Conservation (phyloP, 2,329 filamentous ascomycete species). For the Lecanicillium sp. region DNA sequence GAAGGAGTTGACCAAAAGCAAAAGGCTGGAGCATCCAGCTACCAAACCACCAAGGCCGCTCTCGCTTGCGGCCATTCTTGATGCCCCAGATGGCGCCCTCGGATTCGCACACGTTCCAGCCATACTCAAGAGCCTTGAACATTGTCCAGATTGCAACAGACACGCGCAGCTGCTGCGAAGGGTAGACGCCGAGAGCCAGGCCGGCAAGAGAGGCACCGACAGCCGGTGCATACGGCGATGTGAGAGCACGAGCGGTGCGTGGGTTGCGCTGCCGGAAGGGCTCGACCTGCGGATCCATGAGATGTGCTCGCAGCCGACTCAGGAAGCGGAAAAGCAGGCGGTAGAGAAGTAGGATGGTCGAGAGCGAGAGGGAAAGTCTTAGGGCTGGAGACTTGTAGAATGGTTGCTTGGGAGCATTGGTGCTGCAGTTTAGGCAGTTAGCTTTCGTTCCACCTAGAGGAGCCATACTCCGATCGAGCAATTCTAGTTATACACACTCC, state of each 20-base stretch:
- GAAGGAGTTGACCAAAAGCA: slow-evolving; percentile 66
- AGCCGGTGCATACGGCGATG: slow-evolving; percentile 76
- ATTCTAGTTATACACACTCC: slow-evolving; percentile 37
- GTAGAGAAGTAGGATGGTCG: slow-evolving; percentile 80
- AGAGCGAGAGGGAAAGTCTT: slow-evolving; percentile 73
- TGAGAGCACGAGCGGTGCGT: slow-evolving; percentile 62
- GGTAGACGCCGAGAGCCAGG: slow-evolving; percentile 68
- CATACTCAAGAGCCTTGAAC: slow-evolving; percentile 76
- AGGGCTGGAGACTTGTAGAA: slow-evolving; percentile 60
- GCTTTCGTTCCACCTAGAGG: no score
- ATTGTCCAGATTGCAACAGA: slow-evolving; percentile 75
- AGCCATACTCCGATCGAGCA: no score
- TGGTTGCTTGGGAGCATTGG: slow-evolving; percentile 36
- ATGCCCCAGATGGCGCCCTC: slow-evolving; percentile 59
- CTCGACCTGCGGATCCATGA: slow-evolving; percentile 70
- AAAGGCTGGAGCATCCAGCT: slow-evolving; percentile 76
- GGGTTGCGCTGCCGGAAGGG: slow-evolving; percentile 82
- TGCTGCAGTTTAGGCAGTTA: slow-evolving; percentile 7
- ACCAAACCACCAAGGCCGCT: slow-evolving; percentile 73
- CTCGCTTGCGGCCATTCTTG: slow-evolving; percentile 44
- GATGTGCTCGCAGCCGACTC: slow-evolving; percentile 63
- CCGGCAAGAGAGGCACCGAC: slow-evolving; percentile 86
- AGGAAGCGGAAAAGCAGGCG: slow-evolving; percentile 88
- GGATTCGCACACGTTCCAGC: slow-evolving; percentile 75
- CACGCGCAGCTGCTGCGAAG: slow-evolving; percentile 58